Conservation (phyloP, 2,329 filamentous ascomycete genomes). For the Aspergillus caelatus region DNA sequence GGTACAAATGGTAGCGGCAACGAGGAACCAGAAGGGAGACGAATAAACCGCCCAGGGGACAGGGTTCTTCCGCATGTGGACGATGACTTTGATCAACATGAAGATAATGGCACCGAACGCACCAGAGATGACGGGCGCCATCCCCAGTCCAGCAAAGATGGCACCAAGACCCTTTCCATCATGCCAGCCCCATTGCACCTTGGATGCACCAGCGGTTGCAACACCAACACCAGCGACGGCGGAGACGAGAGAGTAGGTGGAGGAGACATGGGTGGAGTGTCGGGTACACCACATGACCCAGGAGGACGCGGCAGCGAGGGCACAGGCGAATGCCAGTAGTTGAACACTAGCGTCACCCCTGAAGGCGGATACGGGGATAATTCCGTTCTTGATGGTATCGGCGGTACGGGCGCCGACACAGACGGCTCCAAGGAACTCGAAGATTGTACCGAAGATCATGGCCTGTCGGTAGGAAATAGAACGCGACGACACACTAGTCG, state of each 20-base stretch:
- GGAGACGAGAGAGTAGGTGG: slow-evolving; percentile 72
- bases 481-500: slow-evolving; percentile 78
- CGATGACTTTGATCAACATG: slow-evolving; percentile 70
- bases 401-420: slow-evolving; percentile 70
- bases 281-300: slow-evolving; percentile 83
- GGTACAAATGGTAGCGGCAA: slow-evolving; percentile 73
- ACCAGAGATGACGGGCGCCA: slow-evolving; percentile 70
- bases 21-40: slow-evolving; percentile 76
- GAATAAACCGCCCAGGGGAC: slow-evolving; percentile 73
- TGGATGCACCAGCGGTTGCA: slow-evolving; percentile 62
- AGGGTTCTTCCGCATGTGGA: slow-evolving; percentile 72
- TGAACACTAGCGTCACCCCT: slow-evolving; percentile 64
- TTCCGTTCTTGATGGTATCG: slow-evolving; percentile 78
- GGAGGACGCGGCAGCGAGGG: slow-evolving; percentile 39
- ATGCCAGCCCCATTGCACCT: slow-evolving; percentile 73
- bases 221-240: slow-evolving; percentile 71
- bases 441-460: slow-evolving; percentile 59
- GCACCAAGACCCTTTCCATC: slow-evolving; percentile 68
- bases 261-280: slow-evolving; percentile 73
- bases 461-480: slow-evolving; percentile 51
- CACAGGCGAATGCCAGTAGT: slow-evolving; percentile 58
- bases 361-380: slow-evolving; percentile 66
- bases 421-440: slow-evolving; percentile 70
- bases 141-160: slow-evolving; percentile 65
- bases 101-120: slow-evolving; percentile 70